These are phyloP conservation scores for Pestalotiopsis sp. DNA, from an alignment of 2,329 filamentous ascomycete species.

Conservation along the genomic window DNA sequence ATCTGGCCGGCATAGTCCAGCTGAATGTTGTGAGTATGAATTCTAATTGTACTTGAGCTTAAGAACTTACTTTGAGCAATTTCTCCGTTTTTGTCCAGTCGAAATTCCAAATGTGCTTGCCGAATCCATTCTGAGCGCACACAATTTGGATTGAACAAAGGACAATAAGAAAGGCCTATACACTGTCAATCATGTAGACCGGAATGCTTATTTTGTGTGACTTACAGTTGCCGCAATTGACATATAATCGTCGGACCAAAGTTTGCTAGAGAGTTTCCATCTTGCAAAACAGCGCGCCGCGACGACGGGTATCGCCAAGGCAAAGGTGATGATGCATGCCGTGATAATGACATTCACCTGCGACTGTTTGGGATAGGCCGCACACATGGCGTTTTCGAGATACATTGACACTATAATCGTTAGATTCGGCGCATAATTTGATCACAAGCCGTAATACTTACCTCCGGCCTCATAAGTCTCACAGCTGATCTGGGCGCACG, in stretches of 20 bases:
- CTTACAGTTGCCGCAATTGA: neutral
- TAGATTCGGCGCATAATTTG: neutral
- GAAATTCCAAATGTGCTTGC: conserved; percentile 7
- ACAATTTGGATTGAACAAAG: neutral
- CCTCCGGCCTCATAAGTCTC: neutral
- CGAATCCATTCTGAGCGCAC: neutral
- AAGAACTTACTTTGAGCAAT: neutral
- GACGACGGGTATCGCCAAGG: neutral
- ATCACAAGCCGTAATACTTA: neutral
- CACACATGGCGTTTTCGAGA: neutral
- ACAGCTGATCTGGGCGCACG: neutral
- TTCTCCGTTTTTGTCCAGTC: neutral
- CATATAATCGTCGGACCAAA: conserved; percentile 9
- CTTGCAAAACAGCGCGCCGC: neutral
- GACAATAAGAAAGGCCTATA: neutral
- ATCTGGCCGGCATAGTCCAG: neutral
- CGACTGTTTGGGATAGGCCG: conserved; percentile 5
- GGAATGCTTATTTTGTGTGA: neutral
- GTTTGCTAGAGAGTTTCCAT: neutral
- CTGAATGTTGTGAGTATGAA: neutral
- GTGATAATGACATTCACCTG: neutral
- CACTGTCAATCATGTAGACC: neutral
- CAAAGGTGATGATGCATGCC: conserved; percentile 1
- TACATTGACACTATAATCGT: neutral
- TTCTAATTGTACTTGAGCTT: neutral